Conservation (phyloP, 768 basidiomycete species). For the Filobasidium wieringae region DNA sequence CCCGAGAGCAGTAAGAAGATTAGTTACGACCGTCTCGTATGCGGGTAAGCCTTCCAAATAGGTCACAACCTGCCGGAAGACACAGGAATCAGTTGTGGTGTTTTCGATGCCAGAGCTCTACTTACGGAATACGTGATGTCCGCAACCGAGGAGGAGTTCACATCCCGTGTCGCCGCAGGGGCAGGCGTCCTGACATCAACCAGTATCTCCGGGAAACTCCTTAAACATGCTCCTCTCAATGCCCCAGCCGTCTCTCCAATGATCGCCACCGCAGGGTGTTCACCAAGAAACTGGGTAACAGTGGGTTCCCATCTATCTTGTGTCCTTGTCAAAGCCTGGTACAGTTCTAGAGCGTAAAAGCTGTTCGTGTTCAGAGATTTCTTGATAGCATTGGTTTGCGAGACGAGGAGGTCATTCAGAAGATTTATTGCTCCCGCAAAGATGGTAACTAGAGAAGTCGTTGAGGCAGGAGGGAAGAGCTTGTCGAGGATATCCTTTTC, state of each 20-base stretch:
- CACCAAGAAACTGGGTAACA: conserved; percentile 18
- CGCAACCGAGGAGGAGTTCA: conserved; percentile 16
- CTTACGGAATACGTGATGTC: conserved; percentile 27
- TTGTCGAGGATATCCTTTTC: conserved; percentile 29
- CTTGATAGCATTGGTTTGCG: conserved; percentile 29
- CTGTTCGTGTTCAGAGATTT: conserved; percentile 24
- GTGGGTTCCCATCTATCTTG: conserved; percentile 24
- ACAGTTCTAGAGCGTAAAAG: conserved; percentile 33
- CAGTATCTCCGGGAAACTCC: conserved; percentile 35
- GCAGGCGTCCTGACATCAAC: conserved; percentile 28
- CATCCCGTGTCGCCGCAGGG: conserved; percentile 3
- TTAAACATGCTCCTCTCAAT: conserved; percentile 6
- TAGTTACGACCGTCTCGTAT: conserved; percentile 24
- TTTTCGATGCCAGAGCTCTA: neutral
- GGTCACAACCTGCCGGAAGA: conserved; percentile 16
- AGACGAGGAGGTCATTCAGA: conserved; percentile 9
- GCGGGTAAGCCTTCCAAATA: conserved; percentile 30
- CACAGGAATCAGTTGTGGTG: neutral
- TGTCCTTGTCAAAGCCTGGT: conserved; percentile 18
- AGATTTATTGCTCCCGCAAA: conserved; percentile 8
- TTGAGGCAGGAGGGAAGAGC: conserved; percentile 25
- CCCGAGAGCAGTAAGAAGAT: conserved; percentile 24
- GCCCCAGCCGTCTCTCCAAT: neutral
- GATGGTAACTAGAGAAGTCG: conserved; percentile 16
- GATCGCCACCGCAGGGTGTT: neutral